Percentiles rank a stretch among this genome's conserved stretches.
phyloP scores from a whole-genome alignment of 2,329 filamentous ascomycete species.

The Magnaporthiopsis rhizophila region DNA sequence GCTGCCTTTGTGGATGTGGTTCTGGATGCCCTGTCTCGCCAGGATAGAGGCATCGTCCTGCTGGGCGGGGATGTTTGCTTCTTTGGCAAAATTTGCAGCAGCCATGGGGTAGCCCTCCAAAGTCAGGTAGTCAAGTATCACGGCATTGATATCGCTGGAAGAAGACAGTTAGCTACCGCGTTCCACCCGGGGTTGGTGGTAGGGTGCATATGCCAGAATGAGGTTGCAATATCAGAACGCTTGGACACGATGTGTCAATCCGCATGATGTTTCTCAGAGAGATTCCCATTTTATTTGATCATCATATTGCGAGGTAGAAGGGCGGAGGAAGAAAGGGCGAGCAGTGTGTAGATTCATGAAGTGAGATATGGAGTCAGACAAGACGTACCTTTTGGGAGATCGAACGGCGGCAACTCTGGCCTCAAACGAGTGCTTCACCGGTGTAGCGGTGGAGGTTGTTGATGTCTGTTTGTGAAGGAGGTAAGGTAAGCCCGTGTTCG shows the following conservation, averaged over 20 bases:
- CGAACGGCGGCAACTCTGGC: conserved; percentile 76
- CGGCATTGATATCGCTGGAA: conserved; percentile 80
- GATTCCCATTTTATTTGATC: conserved; percentile 98
- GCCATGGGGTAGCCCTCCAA: conserved; percentile 92
- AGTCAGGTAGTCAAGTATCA: conserved; percentile 95
- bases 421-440: conserved; percentile 67
- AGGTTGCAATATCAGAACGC: conserved; percentile 20
- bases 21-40: conserved; percentile 73
- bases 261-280: conserved; percentile 93
- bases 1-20: conserved; percentile 75
- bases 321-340: conserved; percentile 15
- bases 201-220: not conserved
- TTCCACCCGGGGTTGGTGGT: not conserved
- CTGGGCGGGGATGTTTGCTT: conserved; percentile 76
- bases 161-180: not conserved
- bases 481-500: not conserved
- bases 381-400: conserved; percentile 71
- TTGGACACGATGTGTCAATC: conserved; percentile 72
- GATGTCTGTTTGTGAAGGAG: conserved; percentile 44
- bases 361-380: conserved; percentile 11
- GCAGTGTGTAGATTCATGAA: conserved; percentile 10
- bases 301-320: conserved; percentile 46
- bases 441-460: conserved; percentile 64
- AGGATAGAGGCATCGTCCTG: conserved; percentile 67
- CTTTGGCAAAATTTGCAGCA: conserved; percentile 85